Evolutionary conservation across 129 eudicot species (phyloP).

Genomic region (Chrysanthemum lavandulifolium): DNA sequence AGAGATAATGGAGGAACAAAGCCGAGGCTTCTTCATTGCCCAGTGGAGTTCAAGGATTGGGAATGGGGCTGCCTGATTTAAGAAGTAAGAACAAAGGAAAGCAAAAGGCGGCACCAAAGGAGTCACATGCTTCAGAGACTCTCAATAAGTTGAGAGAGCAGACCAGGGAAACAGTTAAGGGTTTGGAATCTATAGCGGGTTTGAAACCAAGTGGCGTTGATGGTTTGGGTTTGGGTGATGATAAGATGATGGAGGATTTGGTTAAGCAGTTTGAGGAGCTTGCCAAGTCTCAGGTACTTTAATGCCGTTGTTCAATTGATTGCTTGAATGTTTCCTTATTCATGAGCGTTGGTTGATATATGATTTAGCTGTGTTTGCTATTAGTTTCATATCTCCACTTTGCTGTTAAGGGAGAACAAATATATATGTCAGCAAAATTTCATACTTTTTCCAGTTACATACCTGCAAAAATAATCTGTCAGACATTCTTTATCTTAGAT

Average conservation of each 20-base stretch:
- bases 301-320: neutral
- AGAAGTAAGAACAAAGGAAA: constrained; percentile 75
- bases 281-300: constrained; percentile 79
- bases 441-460: neutral
- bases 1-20: constrained; percentile 42
- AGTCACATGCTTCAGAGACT: constrained; percentile 82
- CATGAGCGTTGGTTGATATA: too few species aligned
- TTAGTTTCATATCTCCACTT: too few species aligned
- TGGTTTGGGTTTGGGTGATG: constrained; percentile 48
- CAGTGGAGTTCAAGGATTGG: constrained; percentile 61
- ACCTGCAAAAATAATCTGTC: neutral
- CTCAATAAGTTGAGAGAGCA: constrained; percentile 93
- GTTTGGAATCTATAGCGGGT: constrained; percentile 71
- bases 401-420: too few species aligned
- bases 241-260: constrained; percentile 91
- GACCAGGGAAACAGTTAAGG: constrained; percentile 87
- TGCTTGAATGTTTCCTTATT: too few species aligned
- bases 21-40: constrained; percentile 38
- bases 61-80: constrained; percentile 74
- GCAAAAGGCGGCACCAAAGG: constrained; percentile 55
- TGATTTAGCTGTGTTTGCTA: too few species aligned
- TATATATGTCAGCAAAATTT: too few species aligned
- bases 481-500: too few species aligned
- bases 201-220: constrained; percentile 43
- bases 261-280: constrained; percentile 98